A percentile compares a stretch with the other conserved stretches of the same genome.
Evolutionary conservation across 192 early-diverging fungal genomes (phyloP).

Genomic region (Backusella westeae): DNA sequence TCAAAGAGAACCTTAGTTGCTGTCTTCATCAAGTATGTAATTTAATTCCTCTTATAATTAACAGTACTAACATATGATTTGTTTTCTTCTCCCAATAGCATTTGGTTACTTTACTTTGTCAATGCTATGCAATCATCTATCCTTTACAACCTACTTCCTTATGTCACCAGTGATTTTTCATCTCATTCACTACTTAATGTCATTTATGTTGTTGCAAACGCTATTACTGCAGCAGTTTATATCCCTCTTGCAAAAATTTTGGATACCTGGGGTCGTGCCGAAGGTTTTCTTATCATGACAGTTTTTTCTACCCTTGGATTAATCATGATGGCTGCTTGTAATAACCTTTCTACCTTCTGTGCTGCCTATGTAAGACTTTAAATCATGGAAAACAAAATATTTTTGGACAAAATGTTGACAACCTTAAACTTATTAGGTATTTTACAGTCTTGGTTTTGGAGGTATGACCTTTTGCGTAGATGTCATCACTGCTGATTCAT

Average conservation of each 20-base stretch:
- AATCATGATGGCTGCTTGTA: constrained; percentile 5
- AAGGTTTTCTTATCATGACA: constrained; percentile 14
- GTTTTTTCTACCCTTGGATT: not conserved
- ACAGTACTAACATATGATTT: not conserved
- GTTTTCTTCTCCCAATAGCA: not conserved
- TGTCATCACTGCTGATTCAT: not conserved
- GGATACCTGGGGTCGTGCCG: constrained; percentile 8
- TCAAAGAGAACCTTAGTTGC: not conserved
- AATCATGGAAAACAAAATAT: not conserved
- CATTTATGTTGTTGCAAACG: constrained; percentile 7
- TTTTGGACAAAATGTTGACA: not conserved
- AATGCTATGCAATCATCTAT: constrained; percentile 13
- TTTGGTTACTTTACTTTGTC: constrained; percentile 1
- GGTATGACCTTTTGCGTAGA: not conserved
- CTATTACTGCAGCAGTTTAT: constrained; percentile 6
- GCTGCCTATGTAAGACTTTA: constrained; percentile 6
- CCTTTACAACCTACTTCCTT: not conserved
- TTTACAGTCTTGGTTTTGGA: not conserved
- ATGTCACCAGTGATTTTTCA: constrained; percentile 10
- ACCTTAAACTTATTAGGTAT: not conserved
- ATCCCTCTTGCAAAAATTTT: constrained; percentile 2
- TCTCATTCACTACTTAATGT: constrained; percentile 4
- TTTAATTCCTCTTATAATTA: not conserved
- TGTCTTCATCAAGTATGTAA: not conserved
- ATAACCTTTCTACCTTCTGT: constrained; percentile 6